Conservation (phyloP, 306 rosid genomes). For the Mimosa pudica region DNA sequence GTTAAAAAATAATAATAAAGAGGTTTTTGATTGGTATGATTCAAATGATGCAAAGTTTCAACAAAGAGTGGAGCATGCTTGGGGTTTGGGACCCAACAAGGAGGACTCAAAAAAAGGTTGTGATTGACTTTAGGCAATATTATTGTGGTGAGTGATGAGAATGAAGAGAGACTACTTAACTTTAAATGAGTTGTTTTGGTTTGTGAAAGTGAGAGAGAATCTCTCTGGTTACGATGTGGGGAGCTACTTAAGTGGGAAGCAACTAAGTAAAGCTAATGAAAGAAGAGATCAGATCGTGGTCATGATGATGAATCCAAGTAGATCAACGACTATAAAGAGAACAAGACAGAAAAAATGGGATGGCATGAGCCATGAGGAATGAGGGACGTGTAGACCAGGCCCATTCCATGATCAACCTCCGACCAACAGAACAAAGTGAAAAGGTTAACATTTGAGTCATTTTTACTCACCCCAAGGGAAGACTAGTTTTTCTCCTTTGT, state of each 20-base stretch:
- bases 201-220: constrained; percentile 35
- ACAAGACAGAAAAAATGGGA: background rate
- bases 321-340: background rate
- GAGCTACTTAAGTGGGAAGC: constrained; percentile 27
- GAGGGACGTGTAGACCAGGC: constrained; percentile 17
- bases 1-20: background rate
- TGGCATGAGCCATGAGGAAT: background rate
- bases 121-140: constrained; percentile 30
- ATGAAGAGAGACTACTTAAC: background rate
- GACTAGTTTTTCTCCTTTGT: background rate
- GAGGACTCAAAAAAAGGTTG: constrained; percentile 37
- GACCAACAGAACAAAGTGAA: background rate
- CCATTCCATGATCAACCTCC: background rate
- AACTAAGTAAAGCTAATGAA: background rate
- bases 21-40: background rate
- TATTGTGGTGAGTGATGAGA: constrained; percentile 21
- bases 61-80: constrained; percentile 56
- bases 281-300: background rate
- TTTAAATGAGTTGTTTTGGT: background rate
- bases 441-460: background rate
- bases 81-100: constrained; percentile 50
- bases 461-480: background rate
- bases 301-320: constrained; percentile 31
- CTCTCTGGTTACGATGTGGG: constrained; percentile 40
- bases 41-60: constrained; percentile 42